Conservation (phyloP, 2,329 filamentous ascomycete genomes). For the Tolypocladium album region DNA sequence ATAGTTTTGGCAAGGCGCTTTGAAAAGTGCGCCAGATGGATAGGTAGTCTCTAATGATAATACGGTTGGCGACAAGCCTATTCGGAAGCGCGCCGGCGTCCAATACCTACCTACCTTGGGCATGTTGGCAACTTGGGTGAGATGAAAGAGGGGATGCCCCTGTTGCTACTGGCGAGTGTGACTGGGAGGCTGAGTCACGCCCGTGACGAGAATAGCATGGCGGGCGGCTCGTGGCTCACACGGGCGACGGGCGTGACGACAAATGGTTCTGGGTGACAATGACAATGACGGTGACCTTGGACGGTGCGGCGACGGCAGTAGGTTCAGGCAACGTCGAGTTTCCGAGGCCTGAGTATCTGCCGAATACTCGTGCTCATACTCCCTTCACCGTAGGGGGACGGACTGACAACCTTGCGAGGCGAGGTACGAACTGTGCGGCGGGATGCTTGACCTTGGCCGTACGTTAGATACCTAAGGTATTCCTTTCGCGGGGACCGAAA, state of each 20-base stretch:
- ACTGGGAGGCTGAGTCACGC: background rate
- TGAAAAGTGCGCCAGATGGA: slow-evolving; percentile 3
- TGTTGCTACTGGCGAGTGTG: background rate
- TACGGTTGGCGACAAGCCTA: background rate
- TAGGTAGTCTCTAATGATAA: slow-evolving; percentile 10
- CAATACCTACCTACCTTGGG: background rate
- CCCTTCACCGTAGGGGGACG: no score
- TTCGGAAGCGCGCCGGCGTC: background rate
- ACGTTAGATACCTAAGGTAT: no score
- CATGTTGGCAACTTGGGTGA: background rate
- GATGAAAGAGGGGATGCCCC: background rate
- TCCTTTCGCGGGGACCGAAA: no score
- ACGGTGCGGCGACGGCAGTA: no score
- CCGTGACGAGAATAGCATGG: background rate
- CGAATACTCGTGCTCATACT: no score
- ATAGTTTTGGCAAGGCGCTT: background rate
- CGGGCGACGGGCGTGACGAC: background rate
- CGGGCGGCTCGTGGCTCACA: background rate
- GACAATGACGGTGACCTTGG: background rate
- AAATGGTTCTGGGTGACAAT: background rate
- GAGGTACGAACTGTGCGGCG: no score
- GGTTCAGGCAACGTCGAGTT: no score
- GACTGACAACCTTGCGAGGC: no score
- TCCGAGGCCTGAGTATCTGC: no score
- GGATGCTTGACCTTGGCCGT: no score